phyloP scores from a whole-genome alignment of 1,139 yeast genomes.

The Magnusiomyces ingens region DNA sequence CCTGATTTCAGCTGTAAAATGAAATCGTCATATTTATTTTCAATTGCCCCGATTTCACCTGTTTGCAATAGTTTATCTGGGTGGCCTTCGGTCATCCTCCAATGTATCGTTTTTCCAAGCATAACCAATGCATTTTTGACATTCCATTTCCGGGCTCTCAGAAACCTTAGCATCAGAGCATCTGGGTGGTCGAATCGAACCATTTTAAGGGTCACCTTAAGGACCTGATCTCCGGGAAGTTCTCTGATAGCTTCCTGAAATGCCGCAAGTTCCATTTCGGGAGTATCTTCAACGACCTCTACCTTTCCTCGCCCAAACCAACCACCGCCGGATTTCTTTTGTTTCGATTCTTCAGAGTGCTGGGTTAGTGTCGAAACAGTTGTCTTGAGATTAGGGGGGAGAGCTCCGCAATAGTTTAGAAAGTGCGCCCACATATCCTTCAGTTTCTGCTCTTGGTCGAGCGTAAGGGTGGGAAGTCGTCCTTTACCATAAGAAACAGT shows the following conservation, averaged over 20 bases:
- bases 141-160: conserved; percentile 72
- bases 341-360: conserved; percentile 23
- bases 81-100: conserved; percentile 55
- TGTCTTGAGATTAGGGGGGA: conserved; percentile 36
- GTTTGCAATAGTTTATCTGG: conserved; percentile 52
- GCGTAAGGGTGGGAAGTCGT: conserved; percentile 51
- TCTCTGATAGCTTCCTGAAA: conserved; percentile 9
- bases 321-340: conserved; percentile 14
- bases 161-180: conserved; percentile 54
- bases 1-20: conserved; percentile 47
- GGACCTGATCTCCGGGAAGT: conserved; percentile 12
- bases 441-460: conserved; percentile 57
- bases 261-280: conserved; percentile 16
- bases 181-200: conserved; percentile 67
- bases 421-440: conserved; percentile 73
- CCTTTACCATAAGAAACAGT: conserved; percentile 32
- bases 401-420: conserved; percentile 55
- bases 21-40: conserved; percentile 39
- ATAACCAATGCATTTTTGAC: conserved; percentile 55
- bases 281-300: background rate
- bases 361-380: conserved; percentile 20
- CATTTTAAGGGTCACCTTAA: conserved; percentile 40
- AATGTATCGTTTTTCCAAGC: conserved; percentile 58
- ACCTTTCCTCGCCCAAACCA: background rate
- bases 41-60: conserved; percentile 50